A percentile compares a stretch with the other conserved stretches of the same genome.
These are phyloP conservation scores for Teratosphaeriaceae sp. DNA, from an alignment of 2,329 filamentous ascomycete species.

Conservation along the genomic window DNA sequence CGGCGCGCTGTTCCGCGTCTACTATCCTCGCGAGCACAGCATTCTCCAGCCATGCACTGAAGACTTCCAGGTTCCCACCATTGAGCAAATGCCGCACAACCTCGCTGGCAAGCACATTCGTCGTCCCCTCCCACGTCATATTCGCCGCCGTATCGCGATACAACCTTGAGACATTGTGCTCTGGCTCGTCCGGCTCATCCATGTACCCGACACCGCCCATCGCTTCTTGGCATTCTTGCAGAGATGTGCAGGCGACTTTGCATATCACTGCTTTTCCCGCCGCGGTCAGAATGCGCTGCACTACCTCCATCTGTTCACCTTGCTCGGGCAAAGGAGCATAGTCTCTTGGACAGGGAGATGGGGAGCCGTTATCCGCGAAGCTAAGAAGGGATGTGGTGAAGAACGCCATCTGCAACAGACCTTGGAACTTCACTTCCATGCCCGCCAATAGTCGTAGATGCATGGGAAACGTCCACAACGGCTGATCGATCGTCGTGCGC, in stretches of 20 bases:
- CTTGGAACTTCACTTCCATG: slow-evolving; percentile 11
- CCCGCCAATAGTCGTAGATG: slow-evolving; percentile 12
- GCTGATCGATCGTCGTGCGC: slow-evolving; percentile 10
- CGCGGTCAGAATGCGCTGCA: slow-evolving; percentile 16
- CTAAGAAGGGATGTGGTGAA: slow-evolving; percentile 15
- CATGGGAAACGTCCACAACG: slow-evolving; percentile 11
- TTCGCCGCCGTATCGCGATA: slow-evolving; percentile 9
- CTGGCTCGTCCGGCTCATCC: slow-evolving; percentile 13
- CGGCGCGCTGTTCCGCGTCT: neutral
- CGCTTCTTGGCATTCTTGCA: slow-evolving; percentile 15
- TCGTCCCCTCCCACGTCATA: slow-evolving; percentile 13
- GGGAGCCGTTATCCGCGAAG: slow-evolving; percentile 12
- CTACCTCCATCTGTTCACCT: slow-evolving; percentile 7
- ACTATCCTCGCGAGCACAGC: neutral
- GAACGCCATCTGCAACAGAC: slow-evolving; percentile 12
- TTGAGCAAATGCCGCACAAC: slow-evolving; percentile 9
- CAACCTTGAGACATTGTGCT: slow-evolving; percentile 11
- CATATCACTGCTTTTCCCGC: slow-evolving; percentile 13
- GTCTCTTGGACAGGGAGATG: neutral
- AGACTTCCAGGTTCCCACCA: slow-evolving; percentile 4
- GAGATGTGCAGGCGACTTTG: slow-evolving; percentile 9
- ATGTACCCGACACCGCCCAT: slow-evolving; percentile 12
- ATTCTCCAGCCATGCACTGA: slow-evolving; percentile 7
- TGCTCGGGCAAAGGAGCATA: slow-evolving; percentile 8
- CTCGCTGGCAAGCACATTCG: slow-evolving; percentile 11